Evolutionary conservation across 257 asterid species (phyloP).

Genomic region (Nicotiana paniculata): DNA sequence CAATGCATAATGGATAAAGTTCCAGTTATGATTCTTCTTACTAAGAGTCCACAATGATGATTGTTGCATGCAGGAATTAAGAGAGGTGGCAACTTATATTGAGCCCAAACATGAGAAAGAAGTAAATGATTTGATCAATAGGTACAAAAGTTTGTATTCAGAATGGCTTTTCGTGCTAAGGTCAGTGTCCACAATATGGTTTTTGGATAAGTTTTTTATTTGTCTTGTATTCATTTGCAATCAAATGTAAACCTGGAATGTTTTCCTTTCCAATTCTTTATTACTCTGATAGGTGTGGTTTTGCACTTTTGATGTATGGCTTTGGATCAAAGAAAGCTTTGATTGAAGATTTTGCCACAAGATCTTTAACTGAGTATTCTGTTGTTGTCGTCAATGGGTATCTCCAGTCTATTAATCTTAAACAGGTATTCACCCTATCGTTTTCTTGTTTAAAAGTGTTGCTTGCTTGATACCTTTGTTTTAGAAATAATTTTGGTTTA

Average conservation of each 20-base stretch:
- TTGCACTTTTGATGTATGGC: slow-evolving; percentile 88
- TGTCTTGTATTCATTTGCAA: not conserved
- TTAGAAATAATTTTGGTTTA: not conserved
- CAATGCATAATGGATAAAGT: too few relatives aligned
- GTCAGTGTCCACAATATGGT: slow-evolving; percentile 7
- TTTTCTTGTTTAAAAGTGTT: not conserved
- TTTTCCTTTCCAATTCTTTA: not conserved
- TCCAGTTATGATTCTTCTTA: too few relatives aligned
- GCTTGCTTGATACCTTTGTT: not conserved
- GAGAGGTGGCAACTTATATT: slow-evolving; percentile 56
- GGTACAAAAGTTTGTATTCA: slow-evolving; percentile 50
- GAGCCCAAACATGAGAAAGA: slow-evolving; percentile 84
- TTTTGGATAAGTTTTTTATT: not conserved
- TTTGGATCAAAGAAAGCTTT: slow-evolving; percentile 83
- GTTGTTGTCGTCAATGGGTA: slow-evolving; percentile 85
- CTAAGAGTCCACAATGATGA: not conserved
- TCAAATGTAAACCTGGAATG: not conserved
- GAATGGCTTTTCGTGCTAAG: slow-evolving; percentile 66
- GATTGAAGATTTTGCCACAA: slow-evolving; percentile 80
- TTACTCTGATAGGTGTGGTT: slow-evolving; percentile 52
- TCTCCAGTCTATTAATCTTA: slow-evolving; percentile 77
- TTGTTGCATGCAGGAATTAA: slow-evolving; percentile 48
- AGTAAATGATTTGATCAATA: slow-evolving; percentile 38
- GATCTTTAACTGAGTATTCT: slow-evolving; percentile 63
- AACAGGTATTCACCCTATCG: slow-evolving; percentile 46